Conservation (phyloP, 202 grass and related monocot genomes). For the Sporobolus alterniflorus region DNA sequence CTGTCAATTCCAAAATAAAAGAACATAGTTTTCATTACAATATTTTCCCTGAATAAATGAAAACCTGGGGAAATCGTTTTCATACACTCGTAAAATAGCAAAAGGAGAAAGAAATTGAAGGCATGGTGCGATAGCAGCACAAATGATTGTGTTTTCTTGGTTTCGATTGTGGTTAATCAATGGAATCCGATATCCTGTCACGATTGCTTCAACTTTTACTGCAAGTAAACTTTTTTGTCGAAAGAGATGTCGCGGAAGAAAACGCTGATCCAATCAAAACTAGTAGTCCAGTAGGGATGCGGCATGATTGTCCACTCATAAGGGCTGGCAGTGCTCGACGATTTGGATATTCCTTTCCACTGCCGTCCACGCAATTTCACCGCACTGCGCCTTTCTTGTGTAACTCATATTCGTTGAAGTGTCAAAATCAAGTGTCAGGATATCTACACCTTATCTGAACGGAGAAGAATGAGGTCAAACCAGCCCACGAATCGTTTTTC, state of each 20-base stretch:
- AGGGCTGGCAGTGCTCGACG: background rate
- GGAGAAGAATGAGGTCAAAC: conserved; percentile 18
- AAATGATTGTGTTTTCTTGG: conserved; percentile 21
- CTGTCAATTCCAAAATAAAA: conserved; percentile 18
- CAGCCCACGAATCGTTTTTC: conserved; percentile 2
- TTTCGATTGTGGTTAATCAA: background rate
- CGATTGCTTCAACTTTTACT: conserved; percentile 33
- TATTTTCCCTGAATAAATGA: background rate
- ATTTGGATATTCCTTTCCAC: background rate
- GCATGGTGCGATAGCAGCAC: background rate
- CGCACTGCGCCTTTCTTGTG: background rate
- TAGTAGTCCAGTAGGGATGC: background rate
- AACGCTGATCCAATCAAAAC: conserved; percentile 1
- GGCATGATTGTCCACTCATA: background rate
- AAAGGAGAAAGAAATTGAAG: background rate
- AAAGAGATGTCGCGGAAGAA: background rate
- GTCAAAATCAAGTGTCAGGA: conserved; percentile 30
- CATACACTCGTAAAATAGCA: background rate
- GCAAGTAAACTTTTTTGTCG: background rate
- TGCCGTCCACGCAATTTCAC: conserved; percentile 26
- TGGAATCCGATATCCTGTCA: background rate
- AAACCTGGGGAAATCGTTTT: background rate
- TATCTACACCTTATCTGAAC: background rate
- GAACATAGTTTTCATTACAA: background rate
- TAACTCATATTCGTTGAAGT: conserved; percentile 24